Conservation (phyloP, 768 basidiomycete genomes). For the Lactifluus piperatus region DNA sequence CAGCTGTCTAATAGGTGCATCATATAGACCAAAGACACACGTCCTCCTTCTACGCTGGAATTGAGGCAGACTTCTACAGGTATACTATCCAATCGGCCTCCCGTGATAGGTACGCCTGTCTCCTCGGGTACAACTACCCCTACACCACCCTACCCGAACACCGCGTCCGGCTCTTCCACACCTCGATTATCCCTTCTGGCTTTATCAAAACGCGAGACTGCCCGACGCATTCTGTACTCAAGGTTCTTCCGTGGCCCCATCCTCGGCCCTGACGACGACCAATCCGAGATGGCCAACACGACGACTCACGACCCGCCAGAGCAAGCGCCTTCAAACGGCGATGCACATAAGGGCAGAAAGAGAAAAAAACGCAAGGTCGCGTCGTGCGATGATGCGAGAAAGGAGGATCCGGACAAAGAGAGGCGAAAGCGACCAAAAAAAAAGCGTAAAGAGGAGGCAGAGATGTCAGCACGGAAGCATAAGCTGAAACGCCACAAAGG, state of each 20-base stretch:
- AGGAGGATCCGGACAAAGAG: conserved; percentile 3
- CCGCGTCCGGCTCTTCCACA: conserved; percentile 20
- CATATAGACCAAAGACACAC: conserved; percentile 15
- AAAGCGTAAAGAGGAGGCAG: conserved; percentile 19
- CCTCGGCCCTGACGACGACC: conserved; percentile 39
- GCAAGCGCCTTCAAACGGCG: neutral
- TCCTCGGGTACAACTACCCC: conserved; percentile 33
- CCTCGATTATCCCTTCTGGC: conserved; percentile 46
- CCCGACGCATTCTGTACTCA: conserved; percentile 65
- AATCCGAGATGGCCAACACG: conserved; percentile 7
- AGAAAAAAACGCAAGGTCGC: conserved; percentile 3
- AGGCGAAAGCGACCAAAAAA: conserved; percentile 10
- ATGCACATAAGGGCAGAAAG: neutral
- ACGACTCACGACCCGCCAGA: neutral
- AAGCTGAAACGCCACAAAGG: conserved; percentile 9
- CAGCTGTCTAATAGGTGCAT: conserved; percentile 1
- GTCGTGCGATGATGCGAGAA: neutral
- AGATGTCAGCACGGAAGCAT: conserved; percentile 10
- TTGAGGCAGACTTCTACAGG: conserved; percentile 62
- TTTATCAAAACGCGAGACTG: conserved; percentile 69
- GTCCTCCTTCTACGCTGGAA: conserved; percentile 21
- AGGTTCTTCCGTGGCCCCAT: conserved; percentile 75
- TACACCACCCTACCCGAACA: conserved; percentile 32
- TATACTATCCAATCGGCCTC: conserved; percentile 65
- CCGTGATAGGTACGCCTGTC: conserved; percentile 41